A percentile compares a stretch with the other conserved stretches of the same genome.
Evolutionary conservation across 495 filamentous ascomycete genomes (phyloP).

Genomic region (Tuber calosporum): DNA sequence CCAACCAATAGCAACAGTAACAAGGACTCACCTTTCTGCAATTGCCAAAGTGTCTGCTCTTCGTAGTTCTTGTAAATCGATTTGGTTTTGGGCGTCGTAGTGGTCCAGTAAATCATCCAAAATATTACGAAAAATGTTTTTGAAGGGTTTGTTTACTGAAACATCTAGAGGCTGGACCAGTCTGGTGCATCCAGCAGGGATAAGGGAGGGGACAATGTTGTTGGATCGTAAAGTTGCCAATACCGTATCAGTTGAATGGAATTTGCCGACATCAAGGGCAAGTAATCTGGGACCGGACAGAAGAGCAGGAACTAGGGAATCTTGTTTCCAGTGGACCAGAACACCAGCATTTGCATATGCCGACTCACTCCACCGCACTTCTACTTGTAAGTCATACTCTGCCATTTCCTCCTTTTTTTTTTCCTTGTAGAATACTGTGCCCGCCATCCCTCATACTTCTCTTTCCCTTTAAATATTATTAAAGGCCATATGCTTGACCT

Average conservation of each 20-base stretch:
- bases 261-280: conserved; percentile 4
- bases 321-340: too few species aligned
- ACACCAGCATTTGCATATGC: too few species aligned
- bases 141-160: conserved; percentile 10
- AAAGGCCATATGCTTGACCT: neutral
- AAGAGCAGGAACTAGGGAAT: too few species aligned
- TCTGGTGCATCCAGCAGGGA: neutral
- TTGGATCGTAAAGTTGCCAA: conserved; percentile 4
- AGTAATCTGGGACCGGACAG: too few species aligned
- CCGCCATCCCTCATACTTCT: neutral
- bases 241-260: conserved; percentile 8
- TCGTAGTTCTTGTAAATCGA: too few species aligned
- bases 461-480: conserved; percentile 10
- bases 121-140: conserved; percentile 8
- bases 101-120: conserved; percentile 8
- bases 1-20: conserved; percentile 7
- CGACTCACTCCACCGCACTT: too few species aligned
- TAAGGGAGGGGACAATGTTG: conserved; percentile 11
- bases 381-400: too few species aligned
- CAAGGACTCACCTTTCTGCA: conserved; percentile 4
- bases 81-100: too few species aligned
- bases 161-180: conserved; percentile 8
- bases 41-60: neutral
- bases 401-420: neutral
- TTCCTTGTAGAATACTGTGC: too few species aligned